Base-by-base conservation (phyloP, 768 basidiomycete genomes). In the Pleurotus tuber-regium region DNA sequence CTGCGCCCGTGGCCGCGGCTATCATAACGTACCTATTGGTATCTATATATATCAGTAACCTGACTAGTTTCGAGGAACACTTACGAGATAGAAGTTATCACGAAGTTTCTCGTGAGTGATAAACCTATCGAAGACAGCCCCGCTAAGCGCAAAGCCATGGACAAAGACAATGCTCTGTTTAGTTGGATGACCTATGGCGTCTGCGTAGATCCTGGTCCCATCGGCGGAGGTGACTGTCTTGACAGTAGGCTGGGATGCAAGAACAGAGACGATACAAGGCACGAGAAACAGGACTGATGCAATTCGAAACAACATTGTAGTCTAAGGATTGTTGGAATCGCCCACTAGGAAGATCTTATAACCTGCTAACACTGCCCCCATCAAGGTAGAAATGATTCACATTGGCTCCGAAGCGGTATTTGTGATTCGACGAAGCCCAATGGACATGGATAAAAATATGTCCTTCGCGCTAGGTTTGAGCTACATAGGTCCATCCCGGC, bases 141-240 rank as follows among this genome's bases (percentile, higher is more conserved):
- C 54, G 23, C 61, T 61, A 50, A 67, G 59, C 6, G 59, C 57
- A 39, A 68, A 59, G 4, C 72, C 72, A 50, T 69, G 72, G 11
- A 72, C 63, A 53, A 72, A 67, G 46, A 74, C 65, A n/a, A 74
- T 52, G 25, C 62, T 54, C 16, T 64, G 70, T 39, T 67, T 66
- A n/a, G 56, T 43, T 14, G 66, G 61, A 53, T 70, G 58, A 8
- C 70, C 70, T 4, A 54, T 55, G 12, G 68, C 66, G 39, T 70
- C 63, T 4, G 70, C 67, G 55, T 64, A 72, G 29, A 75, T 65
- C 28, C 50, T 53, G 14, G 69, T 69, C 10, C 71, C 71, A 50
- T 73, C 73, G 10, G 61, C 54, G 7, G 70, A 60, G 18, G 41
- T 44, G 25, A 52, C n/a, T 16, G 50, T 35, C 33, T 36, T 51